These are phyloP conservation scores for Zygnema cylindricum DNA, from an alignment of 139 green algal species.

Conservation along the genomic window DNA sequence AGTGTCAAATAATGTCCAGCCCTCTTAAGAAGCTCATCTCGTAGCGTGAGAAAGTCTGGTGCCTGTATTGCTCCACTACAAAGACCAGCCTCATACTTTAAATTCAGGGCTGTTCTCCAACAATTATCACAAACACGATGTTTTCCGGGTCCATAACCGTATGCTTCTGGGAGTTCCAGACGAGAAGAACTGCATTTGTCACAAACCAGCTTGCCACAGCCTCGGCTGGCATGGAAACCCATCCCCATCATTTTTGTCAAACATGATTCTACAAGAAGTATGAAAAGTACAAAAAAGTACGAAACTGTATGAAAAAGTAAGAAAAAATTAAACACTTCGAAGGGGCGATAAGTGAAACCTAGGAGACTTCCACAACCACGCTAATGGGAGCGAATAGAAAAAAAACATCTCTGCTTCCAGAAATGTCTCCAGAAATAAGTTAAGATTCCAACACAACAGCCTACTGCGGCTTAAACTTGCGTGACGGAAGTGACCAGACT, in stretches of 20 bases:
- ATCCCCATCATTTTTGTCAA: too few species aligned
- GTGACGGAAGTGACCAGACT: too few species aligned
- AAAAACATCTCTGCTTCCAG: too few species aligned
- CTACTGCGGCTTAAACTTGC: too few species aligned
- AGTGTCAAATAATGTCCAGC: neutral
- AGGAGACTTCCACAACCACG: too few species aligned
- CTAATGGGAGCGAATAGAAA: neutral
- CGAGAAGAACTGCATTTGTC: slow-evolving; percentile 19
- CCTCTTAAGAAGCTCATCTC: neutral
- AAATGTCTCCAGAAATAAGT: too few species aligned
- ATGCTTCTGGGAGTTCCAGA: neutral
- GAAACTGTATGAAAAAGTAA: neutral
- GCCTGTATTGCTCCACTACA: neutral
- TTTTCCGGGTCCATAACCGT: neutral
- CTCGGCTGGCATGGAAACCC: neutral
- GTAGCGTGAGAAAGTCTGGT: neutral
- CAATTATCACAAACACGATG: neutral
- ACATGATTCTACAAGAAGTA: too few species aligned
- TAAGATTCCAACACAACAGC: too few species aligned
- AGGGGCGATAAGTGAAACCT: neutral
- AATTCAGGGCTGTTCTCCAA: neutral
- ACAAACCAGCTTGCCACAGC: slow-evolving; percentile 2
- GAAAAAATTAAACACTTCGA: neutral
- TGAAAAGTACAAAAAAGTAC: too few species aligned
- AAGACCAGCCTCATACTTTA: slow-evolving; percentile 3